These are phyloP conservation scores for Tricholoma sp. DNA, from an alignment of 768 basidiomycete species.

Conservation along the genomic window DNA sequence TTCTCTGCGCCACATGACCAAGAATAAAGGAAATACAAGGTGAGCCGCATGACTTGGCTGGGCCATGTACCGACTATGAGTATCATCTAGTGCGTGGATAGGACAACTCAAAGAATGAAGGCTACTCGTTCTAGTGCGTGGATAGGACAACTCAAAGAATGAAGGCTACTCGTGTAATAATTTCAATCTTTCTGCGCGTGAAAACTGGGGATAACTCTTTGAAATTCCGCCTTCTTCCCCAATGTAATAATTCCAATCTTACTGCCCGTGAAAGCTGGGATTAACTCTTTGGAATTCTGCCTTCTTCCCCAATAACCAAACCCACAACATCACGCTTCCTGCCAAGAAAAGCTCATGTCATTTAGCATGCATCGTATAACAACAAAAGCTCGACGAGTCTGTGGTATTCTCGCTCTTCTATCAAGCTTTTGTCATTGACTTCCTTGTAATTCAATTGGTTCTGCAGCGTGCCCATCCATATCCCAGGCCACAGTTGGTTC, in stretches of 20 bases:
- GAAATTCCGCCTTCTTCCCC: neutral
- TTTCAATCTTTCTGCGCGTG: neutral
- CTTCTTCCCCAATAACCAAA: neutral
- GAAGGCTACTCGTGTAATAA: neutral
- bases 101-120: neutral
- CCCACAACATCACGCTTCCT: neutral
- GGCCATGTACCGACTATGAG: neutral
- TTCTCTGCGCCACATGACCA: neutral
- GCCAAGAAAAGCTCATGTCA: neutral
- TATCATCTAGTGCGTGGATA: neutral
- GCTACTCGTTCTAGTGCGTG: too few relatives aligned
- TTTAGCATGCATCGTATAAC: neutral
- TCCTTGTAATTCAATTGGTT: neutral
- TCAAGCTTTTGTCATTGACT: neutral
- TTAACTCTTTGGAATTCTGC: too few relatives aligned
- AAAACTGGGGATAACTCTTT: neutral
- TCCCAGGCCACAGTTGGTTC: neutral
- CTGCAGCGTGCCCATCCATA: neutral
- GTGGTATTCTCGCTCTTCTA: neutral
- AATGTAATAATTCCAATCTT: too few relatives aligned
- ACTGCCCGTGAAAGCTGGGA: too few relatives aligned
- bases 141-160: neutral
- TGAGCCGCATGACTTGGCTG: neutral
- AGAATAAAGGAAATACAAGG: neutral
- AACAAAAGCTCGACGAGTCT: neutral